Conservation (phyloP, 139 green algal species). For the Mychonastes homosphaera region DNA sequence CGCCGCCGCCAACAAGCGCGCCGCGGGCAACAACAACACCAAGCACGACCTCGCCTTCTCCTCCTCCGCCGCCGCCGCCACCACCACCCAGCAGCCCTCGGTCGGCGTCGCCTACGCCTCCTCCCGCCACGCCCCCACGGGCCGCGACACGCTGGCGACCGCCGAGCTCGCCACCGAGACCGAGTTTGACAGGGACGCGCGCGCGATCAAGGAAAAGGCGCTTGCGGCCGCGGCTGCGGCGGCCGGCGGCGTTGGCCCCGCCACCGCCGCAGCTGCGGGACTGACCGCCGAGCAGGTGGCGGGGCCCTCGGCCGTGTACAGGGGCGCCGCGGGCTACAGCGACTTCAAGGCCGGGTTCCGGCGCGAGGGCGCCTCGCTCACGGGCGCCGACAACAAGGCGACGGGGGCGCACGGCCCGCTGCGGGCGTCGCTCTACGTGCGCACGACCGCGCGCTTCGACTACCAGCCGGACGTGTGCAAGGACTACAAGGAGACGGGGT, state of each 20-base stretch:
- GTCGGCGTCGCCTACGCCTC: constrained; percentile 25
- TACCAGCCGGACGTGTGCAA: constrained; percentile 99
- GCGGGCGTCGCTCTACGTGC: constrained; percentile 49
- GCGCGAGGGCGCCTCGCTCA: constrained; percentile 39
- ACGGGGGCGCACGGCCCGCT: constrained; percentile 72
- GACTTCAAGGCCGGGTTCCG: constrained; percentile 65
- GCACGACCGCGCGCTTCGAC: constrained; percentile 60
- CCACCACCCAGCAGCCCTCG: constrained; percentile 18
- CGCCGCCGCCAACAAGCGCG: constrained; percentile 10
- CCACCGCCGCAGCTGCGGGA: background rate
- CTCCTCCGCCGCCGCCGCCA: constrained; percentile 5
- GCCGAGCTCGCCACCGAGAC: constrained; percentile 64
- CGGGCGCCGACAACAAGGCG: constrained; percentile 45
- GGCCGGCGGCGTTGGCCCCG: background rate
- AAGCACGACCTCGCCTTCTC: constrained; percentile 45
- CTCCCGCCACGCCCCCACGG: constrained; percentile 16
- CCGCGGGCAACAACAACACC: constrained; percentile 28
- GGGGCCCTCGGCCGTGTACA: constrained; percentile 42
- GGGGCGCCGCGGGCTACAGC: constrained; percentile 64
- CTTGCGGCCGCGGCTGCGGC: constrained; percentile 6
- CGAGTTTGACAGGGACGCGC: constrained; percentile 53
- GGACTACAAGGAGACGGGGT: constrained; percentile 85
- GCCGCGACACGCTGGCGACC: constrained; percentile 47
- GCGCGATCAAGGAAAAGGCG: background rate
- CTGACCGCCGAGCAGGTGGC: constrained; percentile 14